These are phyloP conservation scores for Metschnikowia aberdeeniae DNA, from an alignment of 805 yeast species.

Conservation along the genomic window DNA sequence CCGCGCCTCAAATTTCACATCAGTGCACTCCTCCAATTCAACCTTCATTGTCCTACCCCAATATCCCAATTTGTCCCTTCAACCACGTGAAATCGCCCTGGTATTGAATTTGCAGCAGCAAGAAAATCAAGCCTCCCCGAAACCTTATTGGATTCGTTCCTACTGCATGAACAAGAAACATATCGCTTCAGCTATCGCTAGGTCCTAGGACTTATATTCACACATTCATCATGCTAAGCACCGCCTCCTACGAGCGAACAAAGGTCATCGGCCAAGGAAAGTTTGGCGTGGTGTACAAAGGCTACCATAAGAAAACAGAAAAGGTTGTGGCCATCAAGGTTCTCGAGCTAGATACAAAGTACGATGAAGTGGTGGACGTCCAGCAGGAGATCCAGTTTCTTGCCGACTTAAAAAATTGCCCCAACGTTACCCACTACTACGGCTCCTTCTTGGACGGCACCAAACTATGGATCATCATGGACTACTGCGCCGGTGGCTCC, in stretches of 20 bases:
- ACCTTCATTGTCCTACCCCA: not conserved
- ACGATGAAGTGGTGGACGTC: conserved; percentile 92
- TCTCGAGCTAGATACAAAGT: conserved; percentile 84
- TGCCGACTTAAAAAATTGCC: conserved; percentile 73
- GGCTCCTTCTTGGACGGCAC: conserved; percentile 86
- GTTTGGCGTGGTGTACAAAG: conserved; percentile 95
- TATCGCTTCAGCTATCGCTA: not conserved
- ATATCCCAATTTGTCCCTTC: not conserved
- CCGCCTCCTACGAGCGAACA: conserved; percentile 57
- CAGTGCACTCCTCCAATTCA: not conserved
- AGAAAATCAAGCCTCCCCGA: too few relatives aligned
- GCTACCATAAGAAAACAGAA: conserved; percentile 62
- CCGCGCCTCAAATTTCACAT: conserved; percentile 3
- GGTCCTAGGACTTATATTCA: not conserved
- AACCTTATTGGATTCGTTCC: too few relatives aligned
- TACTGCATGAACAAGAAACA: not conserved
- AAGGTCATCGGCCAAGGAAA: conserved; percentile 95
- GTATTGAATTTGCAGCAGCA: too few relatives aligned
- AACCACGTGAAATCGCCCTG: too few relatives aligned
- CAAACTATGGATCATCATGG: conserved; percentile 97
- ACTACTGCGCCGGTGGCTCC: conserved; percentile 95
- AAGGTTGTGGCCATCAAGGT: conserved; percentile 91
- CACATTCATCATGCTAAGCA: conserved; percentile 11
- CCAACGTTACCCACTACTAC: conserved; percentile 90
- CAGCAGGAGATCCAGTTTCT: conserved; percentile 89